A percentile compares a stretch with the other conserved stretches of the same genome.
Evolutionary conservation across 441 rosid species (phyloP).

Genomic region (Pelargonium myrrhifolium): DNA sequence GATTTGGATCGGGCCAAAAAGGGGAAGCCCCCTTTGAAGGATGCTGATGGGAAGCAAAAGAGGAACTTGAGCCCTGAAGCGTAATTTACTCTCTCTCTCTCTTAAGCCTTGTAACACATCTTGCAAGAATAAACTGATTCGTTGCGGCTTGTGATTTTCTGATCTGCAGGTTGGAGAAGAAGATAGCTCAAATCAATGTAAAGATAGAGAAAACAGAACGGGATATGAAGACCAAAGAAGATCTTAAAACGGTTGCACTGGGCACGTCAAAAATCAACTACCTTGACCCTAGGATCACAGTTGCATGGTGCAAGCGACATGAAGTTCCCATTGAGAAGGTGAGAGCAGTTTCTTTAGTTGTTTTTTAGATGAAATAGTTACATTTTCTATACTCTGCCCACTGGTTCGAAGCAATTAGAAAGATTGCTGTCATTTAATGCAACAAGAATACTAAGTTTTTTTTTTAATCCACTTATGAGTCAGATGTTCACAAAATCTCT

Average conservation of each 20-base stretch:
- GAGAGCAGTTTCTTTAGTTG: constrained; percentile 7
- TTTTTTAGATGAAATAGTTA: neutral
- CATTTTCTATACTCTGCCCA: neutral
- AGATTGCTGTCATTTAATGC: too few relatives aligned
- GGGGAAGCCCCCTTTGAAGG: constrained; percentile 86
- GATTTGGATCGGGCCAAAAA: constrained; percentile 88
- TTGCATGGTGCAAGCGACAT: constrained; percentile 97
- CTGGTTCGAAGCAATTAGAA: too few relatives aligned
- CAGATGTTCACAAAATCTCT: constrained; percentile 98
- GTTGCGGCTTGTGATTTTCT: constrained; percentile 7
- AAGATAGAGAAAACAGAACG: constrained; percentile 89
- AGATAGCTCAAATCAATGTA: constrained; percentile 50
- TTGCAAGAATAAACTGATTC: constrained; percentile 5
- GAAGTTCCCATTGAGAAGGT: constrained; percentile 99
- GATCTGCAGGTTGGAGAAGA: constrained; percentile 57
- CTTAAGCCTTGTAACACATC: too few relatives aligned
- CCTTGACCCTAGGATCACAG: constrained; percentile 94
- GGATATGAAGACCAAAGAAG: constrained; percentile 78
- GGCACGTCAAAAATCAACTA: constrained; percentile 98
- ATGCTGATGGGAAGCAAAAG: constrained; percentile 84
- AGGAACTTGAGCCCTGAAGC: constrained; percentile 80
- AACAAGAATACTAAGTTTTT: neutral
- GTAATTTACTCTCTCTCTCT: constrained; percentile 39
- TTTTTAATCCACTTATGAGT: neutral
- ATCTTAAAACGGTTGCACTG: constrained; percentile 83